Base-by-base conservation (phyloP, 2,329 filamentous ascomycete genomes). In the Waltergamsia citrina region DNA sequence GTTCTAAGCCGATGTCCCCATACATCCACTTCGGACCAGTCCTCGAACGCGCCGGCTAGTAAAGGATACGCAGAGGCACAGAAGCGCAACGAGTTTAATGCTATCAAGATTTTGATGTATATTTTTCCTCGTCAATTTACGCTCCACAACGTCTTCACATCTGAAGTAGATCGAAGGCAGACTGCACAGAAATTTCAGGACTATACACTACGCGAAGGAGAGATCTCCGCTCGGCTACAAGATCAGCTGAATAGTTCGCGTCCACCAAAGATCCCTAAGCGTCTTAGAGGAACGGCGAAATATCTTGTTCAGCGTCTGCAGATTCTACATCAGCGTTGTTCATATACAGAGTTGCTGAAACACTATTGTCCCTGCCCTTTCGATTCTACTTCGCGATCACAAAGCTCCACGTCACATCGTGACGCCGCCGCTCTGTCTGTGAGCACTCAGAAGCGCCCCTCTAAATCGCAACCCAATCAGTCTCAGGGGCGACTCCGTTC, bases 61-160 rank as follows among this genome's bases (percentile, higher is more conserved):
- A 14, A 19, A 12, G 12, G 29, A 7, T 12, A n/a, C n/a, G 23
- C 20, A 3, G 20, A 31, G n/a, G n/a, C 3, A 4, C 20, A 41
- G 16, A 7, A 35, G 15, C 33, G 35, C 26, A 44, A 48, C 12
- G 36, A 63, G 2, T 49, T 57, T 10, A 71, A 81, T 41, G 83
- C 78, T 0, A 50, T 77, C 9, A 84, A 82, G 44, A 59, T 94
- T 15, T 75, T 94, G 72, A 92, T 90, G 65, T 90, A 96, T 55
- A 78, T 98, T 2, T 98, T 98, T 46, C 92, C 92, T 21, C 71
- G 81, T 9, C 88, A 96, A 49, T 96, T 94, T 49, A 75, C 76
- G 11, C 63, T 98, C 4, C 86, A 94, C 50, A 98, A 96, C 55
- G 86, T 82, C n/a, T 95, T 96, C 51, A 86, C 78, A 0, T 84